A percentile compares a stretch with the other conserved stretches of the same genome.
phyloP scores from a whole-genome alignment of 305 asterid genomes.

The Andrographis paniculata region DNA sequence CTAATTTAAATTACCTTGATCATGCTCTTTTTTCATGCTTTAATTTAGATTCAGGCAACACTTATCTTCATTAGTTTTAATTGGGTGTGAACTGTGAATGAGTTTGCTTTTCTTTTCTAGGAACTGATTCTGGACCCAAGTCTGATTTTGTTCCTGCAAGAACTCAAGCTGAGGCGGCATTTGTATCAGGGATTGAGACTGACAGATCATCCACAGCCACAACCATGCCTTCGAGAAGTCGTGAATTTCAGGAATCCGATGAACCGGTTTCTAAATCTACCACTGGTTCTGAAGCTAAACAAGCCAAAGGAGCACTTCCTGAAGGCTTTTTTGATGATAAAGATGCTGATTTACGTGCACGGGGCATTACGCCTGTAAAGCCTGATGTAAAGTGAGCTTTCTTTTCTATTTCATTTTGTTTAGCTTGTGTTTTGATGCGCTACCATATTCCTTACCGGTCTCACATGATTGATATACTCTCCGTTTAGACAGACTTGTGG shows the following conservation, averaged over 20 bases:
- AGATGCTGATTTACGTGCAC: conserved; percentile 87
- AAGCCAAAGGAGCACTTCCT: conserved; percentile 72
- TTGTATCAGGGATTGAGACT: conserved; percentile 26
- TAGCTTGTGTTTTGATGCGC: too few relatives aligned
- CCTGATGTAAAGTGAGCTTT: conserved; percentile 78
- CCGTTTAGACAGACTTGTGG: too few relatives aligned
- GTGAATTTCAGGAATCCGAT: conserved; percentile 24
- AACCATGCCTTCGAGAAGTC: conserved; percentile 18
- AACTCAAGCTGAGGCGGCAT: conserved; percentile 26
- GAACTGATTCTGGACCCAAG: conserved; percentile 21
- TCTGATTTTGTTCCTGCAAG: conserved; percentile 27
- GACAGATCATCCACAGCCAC: conserved; percentile 22
- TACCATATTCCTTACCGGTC: too few relatives aligned
- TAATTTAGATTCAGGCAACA: too few relatives aligned
- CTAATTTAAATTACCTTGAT: conserved; percentile 14
- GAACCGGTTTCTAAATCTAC: conserved; percentile 31
- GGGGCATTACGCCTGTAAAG: conserved; percentile 82
- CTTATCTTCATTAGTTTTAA: not conserved
- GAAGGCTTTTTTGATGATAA: conserved; percentile 84
- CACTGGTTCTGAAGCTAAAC: conserved; percentile 44
- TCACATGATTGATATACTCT: too few relatives aligned
- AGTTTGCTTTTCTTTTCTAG: conserved; percentile 19
- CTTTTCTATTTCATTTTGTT: not conserved
- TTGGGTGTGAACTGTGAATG: conserved; percentile 14
- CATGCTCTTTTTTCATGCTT: not conserved